A percentile compares a stretch with the other conserved stretches of the same genome.
Evolutionary conservation across 495 filamentous ascomycete genomes (phyloP).

Genomic region (Podospora pseudoanserina): DNA sequence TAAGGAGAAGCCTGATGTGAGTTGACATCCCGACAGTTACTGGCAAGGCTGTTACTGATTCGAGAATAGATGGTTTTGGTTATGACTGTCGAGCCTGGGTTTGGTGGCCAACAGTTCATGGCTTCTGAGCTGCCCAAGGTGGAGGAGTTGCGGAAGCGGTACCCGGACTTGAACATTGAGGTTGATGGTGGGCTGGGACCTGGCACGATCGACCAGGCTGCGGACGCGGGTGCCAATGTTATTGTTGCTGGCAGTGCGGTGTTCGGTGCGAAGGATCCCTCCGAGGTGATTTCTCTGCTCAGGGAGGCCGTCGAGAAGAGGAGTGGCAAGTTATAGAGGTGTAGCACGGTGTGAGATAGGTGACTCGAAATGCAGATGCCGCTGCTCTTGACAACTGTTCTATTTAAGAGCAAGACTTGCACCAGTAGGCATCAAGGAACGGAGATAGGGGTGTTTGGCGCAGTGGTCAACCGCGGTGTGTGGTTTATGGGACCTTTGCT

Average conservation of each 20-base stretch:
- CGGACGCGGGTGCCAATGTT: slow-evolving; percentile 94
- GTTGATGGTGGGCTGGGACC: slow-evolving; percentile 89
- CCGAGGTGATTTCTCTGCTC: slow-evolving; percentile 75
- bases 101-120: slow-evolving; percentile 99
- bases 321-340: slow-evolving; percentile 28
- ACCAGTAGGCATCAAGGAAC: not conserved
- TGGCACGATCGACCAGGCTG: slow-evolving; percentile 88
- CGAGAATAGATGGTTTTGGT: slow-evolving; percentile 83
- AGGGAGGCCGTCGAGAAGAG: slow-evolving; percentile 72
- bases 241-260: slow-evolving; percentile 98
- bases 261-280: slow-evolving; percentile 86
- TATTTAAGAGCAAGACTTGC: not conserved
- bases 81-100: slow-evolving; percentile 97
- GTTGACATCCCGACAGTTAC: slow-evolving; percentile 26
- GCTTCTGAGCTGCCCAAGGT: slow-evolving; percentile 93
- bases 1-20: slow-evolving; percentile 84
- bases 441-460: not conserved
- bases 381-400: no score
- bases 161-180: slow-evolving; percentile 92
- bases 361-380: not conserved
- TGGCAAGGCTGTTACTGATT: not conserved
- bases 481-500: not conserved
- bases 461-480: not conserved
- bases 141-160: slow-evolving; percentile 70
- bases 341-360: not conserved